A percentile compares a stretch with the other conserved stretches of the same genome.
Evolutionary conservation across 2,329 filamentous ascomycete genomes (phyloP).

Genomic region (Aspergillus pseudotamarii): DNA sequence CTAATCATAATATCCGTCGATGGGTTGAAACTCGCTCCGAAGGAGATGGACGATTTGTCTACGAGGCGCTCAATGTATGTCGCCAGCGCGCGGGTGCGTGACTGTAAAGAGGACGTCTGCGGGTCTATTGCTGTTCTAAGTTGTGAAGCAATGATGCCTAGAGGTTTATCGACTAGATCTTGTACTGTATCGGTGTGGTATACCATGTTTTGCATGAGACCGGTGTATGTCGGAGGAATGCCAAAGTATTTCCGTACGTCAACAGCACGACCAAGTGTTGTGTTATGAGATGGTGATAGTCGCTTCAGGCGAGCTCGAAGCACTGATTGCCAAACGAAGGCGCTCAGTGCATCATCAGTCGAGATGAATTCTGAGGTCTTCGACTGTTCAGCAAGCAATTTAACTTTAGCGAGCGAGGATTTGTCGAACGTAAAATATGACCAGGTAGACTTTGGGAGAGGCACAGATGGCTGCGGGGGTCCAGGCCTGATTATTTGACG

Average conservation of each 20-base stretch:
- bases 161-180: constrained; percentile 30
- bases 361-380: constrained; percentile 44
- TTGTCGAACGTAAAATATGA: constrained; percentile 49
- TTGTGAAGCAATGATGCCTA: constrained; percentile 41
- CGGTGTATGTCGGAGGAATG: constrained; percentile 51
- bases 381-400: constrained; percentile 35
- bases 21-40: constrained; percentile 34
- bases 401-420: constrained; percentile 44
- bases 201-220: constrained; percentile 52
- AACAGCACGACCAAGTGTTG: constrained; percentile 52
- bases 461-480: constrained; percentile 22
- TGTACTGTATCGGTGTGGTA: constrained; percentile 39
- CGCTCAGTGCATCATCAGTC: constrained; percentile 57
- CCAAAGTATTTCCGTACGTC: constrained; percentile 50
- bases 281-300: constrained; percentile 23
- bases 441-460: constrained; percentile 43
- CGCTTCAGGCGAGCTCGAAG: constrained; percentile 45
- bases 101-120: constrained; percentile 29
- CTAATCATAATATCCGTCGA: constrained; percentile 55
- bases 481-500: constrained; percentile 25
- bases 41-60: constrained; percentile 39
- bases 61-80: constrained; percentile 39
- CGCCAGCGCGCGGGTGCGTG: constrained; percentile 45
- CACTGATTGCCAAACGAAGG: constrained; percentile 55
- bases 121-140: constrained; percentile 47